Evolutionary conservation across 2,329 filamentous ascomycete species (phyloP), one percentile per base, ranked within the genome.

Genomic region (Paecilomyces sp.): DNA sequence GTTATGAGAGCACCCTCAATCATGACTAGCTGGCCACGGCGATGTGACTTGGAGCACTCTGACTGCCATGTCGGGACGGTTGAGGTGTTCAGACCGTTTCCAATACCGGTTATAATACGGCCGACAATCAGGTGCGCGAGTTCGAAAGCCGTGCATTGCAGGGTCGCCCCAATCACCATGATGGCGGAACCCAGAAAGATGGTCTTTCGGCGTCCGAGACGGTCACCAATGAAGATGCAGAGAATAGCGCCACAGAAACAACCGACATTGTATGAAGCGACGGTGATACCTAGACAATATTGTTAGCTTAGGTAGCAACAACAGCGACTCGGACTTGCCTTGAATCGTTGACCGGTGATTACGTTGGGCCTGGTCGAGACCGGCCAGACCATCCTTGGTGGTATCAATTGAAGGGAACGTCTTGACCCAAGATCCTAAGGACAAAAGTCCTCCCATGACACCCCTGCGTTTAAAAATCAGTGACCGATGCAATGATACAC

Each of bases 401-500:
- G 82, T 78, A 67, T 85, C 80, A 62, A 85, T 83, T 41, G 77
- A 68, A 0, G 83, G 84, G 63, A 86, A 86, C 15, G 76, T 73
- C 1, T 72, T 66, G 1, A 85, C 76, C 66, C 89, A 90, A 9
- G 81, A 80, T 22, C 81, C 75, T 67, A 92, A 82, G 2, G 88
- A 90, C 59, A 93, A 77, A 63, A 93, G 85, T 59, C 87, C 87
- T 54, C 87, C 89, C 81, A 90, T 91, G 9, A 91, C 87, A 69
- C 88, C 86, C 65, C 68, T 74, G 66, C 61, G 69, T 61, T 33
- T 15, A 33, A 11, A 13, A 52, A 51, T 65, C 60, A 65, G 63
- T 58, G 8, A 41, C 47, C n/a, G 7, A 9, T 47, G 11, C 8
- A 30, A 7, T 18, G 18, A 24, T 13, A 41, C 50, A 47, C 28